Conservation (phyloP, 106 monocot genomes). For the Alisma plantagoaquatica region DNA sequence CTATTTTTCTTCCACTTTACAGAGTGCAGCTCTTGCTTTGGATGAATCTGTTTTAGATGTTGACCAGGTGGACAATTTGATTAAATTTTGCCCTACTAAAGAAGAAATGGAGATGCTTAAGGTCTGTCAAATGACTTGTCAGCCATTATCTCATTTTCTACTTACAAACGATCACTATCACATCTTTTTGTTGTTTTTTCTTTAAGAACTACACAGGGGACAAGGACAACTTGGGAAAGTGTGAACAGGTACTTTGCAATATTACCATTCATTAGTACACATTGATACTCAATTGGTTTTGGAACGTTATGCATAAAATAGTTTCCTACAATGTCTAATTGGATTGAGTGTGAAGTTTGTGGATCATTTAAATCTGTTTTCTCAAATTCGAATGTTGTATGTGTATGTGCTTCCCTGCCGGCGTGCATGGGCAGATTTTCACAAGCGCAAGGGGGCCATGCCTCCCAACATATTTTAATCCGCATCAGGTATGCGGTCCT, state of each 20-base stretch:
- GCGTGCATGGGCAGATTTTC: too few species aligned
- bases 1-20: not conserved
- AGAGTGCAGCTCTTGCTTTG: constrained; percentile 68
- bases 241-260: constrained; percentile 48
- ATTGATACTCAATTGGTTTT: too few species aligned
- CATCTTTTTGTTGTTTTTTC: not conserved
- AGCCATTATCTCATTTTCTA: not conserved
- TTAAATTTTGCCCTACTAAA: constrained; percentile 86
- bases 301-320: too few species aligned
- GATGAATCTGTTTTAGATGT: constrained; percentile 80
- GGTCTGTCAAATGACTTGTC: constrained; percentile 18
- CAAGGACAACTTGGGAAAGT: constrained; percentile 85
- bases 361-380: too few species aligned
- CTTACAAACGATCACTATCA: constrained; percentile 4
- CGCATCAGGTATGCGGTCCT: too few species aligned
- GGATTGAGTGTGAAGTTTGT: too few species aligned
- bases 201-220: constrained; percentile 58
- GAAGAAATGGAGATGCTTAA: constrained; percentile 87
- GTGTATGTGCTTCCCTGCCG: too few species aligned
- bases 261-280: not conserved
- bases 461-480: too few species aligned
- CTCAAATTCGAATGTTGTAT: too few species aligned
- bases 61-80: constrained; percentile 79
- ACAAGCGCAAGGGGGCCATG: too few species aligned
- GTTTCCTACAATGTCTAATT: too few species aligned